Evolutionary conservation across 257 asterid genomes (phyloP).

Genomic region (Solanum medicagineum): DNA sequence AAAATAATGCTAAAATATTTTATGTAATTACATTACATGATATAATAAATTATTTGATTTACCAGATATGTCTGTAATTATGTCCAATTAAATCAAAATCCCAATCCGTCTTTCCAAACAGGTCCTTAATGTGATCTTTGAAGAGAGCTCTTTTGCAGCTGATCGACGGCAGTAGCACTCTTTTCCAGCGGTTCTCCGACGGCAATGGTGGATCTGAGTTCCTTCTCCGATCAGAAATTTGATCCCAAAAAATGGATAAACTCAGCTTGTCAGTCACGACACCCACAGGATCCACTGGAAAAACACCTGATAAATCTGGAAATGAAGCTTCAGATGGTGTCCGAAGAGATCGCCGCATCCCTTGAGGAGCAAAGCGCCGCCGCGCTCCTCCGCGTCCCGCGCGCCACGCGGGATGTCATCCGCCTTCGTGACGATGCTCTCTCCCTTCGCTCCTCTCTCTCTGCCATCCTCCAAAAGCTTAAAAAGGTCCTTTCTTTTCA

Average conservation of each 20-base stretch:
- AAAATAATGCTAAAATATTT: no score
- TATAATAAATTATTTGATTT: no score
- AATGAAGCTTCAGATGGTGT: constrained; percentile 92
- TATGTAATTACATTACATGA: no score
- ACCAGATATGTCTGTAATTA: no score
- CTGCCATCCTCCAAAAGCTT: constrained; percentile 64
- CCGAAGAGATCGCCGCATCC: constrained; percentile 92
- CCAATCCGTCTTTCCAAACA: no score
- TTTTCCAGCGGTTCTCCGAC: background rate
- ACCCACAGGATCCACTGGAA: constrained; percentile 83
- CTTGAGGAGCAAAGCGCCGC: constrained; percentile 94
- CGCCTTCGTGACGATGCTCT: constrained; percentile 92
- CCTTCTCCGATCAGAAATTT: constrained; percentile 84
- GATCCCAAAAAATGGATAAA: constrained; percentile 97
- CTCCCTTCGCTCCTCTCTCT: constrained; percentile 81
- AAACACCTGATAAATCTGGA: constrained; percentile 95
- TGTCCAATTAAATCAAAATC: no score
- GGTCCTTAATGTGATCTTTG: no score
- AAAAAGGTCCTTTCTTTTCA: constrained; percentile 32
- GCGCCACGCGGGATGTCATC: constrained; percentile 81
- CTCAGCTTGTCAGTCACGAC: constrained; percentile 64
- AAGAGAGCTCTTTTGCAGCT: no score
- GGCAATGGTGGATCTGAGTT: constrained; percentile 88
- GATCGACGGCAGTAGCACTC: no score
- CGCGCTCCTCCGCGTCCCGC: constrained; percentile 87